Evolutionary conservation across 805 yeast genomes (phyloP).

Genomic region (Candida michaelii): DNA sequence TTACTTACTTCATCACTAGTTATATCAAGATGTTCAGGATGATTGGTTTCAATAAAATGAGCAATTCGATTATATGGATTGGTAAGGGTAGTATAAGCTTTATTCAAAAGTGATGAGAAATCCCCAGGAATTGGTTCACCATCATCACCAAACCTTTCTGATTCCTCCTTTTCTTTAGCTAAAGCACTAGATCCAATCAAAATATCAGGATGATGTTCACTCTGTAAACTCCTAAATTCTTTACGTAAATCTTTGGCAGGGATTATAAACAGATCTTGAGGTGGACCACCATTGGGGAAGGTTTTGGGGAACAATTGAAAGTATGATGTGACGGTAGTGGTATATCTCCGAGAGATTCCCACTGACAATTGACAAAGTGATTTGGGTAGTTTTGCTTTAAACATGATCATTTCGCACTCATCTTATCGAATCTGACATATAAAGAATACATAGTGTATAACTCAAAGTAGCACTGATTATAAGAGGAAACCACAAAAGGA

Average conservation of each 20-base stretch:
- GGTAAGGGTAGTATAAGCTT: constrained; percentile 70
- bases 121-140: constrained; percentile 7
- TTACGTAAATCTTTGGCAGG: constrained; percentile 58
- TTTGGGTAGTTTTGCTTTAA: not conserved
- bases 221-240: constrained; percentile 75
- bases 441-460: too few species aligned
- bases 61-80: constrained; percentile 65
- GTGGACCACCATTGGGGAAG: constrained; percentile 66
- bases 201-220: constrained; percentile 79
- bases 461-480: too few species aligned
- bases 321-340: constrained; percentile 25
- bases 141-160: constrained; percentile 18
- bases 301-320: constrained; percentile 75
- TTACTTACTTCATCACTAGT: constrained; percentile 54
- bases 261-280: constrained; percentile 55
- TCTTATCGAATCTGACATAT: too few species aligned
- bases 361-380: not conserved
- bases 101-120: constrained; percentile 60
- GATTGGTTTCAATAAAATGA: constrained; percentile 34
- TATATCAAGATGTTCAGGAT: constrained; percentile 48
- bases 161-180: constrained; percentile 10
- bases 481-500: too few species aligned
- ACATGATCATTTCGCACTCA: too few species aligned
- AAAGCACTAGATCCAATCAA: constrained; percentile 27
- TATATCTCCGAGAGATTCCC: not conserved